Base-by-base conservation (phyloP, 1,284 basidiomycete genomes). In the Vanrija humicola region DNA sequence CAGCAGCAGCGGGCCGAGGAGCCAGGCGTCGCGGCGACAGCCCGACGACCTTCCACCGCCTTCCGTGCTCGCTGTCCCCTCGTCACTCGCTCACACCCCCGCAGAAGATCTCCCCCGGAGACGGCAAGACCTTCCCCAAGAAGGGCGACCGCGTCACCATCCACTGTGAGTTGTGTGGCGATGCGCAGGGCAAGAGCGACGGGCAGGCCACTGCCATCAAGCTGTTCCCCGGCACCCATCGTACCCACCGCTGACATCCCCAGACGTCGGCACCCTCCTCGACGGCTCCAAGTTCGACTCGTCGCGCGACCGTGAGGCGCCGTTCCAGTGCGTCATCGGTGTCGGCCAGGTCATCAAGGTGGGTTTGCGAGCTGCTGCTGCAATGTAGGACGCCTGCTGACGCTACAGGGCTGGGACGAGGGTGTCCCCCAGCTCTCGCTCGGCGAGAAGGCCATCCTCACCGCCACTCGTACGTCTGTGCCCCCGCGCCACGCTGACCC, bases 371-470 rank as follows among this genome's bases (percentile, higher is more conserved):
- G 7, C 3, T 8, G 7, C 10, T 18, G 12, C 18, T 1, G 2
- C 14, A 14, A 14, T n/a, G n/a, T n/a, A n/a, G n/a, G n/a, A n/a
- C 16, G 2, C 12, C 4, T 50, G 65, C 52, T 66, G 64, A 57
- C 66, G 67, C 51, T 65, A 54, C 64, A 69, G 59, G 90, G 90
- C 43, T 94, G 90, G 90, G 90, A 94, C 70, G 89, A 92, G 77
- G 89, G 90, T 55, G 86, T 91, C 29, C 83, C 81, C 16, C 81
- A 88, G 78, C 76, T 91, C 63, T 90, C 89, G 23, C 45, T 90
- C 40, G 88, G 88, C 60, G 74, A 88, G 76, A 90, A 87, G 77
- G 90, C 90, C 42, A 70, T 76, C 48, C 76, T 93, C 49, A 87
- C 78, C 64, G 70, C 66, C 57, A 70, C 71, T 40, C 73, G 68